Evolutionary conservation across 345 rosid species (phyloP).

Genomic region (Citrus unshiu): DNA sequence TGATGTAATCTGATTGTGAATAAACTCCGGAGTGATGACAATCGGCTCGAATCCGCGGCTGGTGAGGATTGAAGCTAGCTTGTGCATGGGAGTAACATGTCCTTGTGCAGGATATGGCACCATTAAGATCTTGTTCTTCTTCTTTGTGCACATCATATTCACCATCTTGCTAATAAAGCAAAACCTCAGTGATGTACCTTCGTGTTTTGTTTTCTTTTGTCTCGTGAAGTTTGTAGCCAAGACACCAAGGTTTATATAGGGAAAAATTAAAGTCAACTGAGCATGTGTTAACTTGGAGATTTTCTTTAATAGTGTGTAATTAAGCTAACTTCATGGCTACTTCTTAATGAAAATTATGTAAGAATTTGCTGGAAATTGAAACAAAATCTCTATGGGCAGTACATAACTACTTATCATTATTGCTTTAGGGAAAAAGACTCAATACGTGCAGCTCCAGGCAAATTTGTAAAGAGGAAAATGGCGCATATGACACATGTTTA

Average conservation of each 20-base stretch:
- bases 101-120: constrained; percentile 90
- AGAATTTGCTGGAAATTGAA: neutral
- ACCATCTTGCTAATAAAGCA: neutral
- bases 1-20: constrained; percentile 40
- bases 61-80: constrained; percentile 46
- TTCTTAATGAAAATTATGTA: neutral
- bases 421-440: neutral
- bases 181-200: neutral
- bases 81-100: constrained; percentile 73
- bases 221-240: neutral
- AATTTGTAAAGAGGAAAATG: neutral
- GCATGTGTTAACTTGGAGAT: neutral
- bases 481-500: neutral
- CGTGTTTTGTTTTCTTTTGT: neutral
- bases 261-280: neutral
- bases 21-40: constrained; percentile 48
- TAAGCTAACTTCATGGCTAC: neutral
- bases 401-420: neutral
- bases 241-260: neutral
- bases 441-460: neutral
- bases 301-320: too few relatives aligned
- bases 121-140: constrained; percentile 39
- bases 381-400: too few relatives aligned
- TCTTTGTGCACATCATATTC: constrained; percentile 7
- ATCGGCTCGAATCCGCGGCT: constrained; percentile 47